These are phyloP conservation scores for Linaria vulgaris DNA, from an alignment of 257 asterid species.

Conservation along the genomic window DNA sequence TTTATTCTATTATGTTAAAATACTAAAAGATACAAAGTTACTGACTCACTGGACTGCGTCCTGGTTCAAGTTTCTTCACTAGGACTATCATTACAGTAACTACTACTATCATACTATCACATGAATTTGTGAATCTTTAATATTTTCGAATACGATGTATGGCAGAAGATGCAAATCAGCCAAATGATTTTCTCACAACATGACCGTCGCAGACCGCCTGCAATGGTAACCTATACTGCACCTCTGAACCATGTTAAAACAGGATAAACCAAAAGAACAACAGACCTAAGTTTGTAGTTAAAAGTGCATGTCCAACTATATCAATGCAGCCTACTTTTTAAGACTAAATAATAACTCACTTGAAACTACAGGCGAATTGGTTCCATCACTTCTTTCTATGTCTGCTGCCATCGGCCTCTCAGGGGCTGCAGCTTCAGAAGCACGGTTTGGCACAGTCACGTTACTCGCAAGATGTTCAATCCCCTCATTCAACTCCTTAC, in stretches of 20 bases:
- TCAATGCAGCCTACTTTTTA: constrained; percentile 14
- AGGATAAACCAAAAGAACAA: constrained; percentile 14
- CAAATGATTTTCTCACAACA: not conserved
- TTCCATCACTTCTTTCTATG: constrained; percentile 22
- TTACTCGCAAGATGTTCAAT: constrained; percentile 31
- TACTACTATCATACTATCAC: constrained; percentile 2
- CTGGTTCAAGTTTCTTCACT: not conserved
- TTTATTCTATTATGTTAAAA: not conserved
- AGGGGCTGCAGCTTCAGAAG: constrained; percentile 36
- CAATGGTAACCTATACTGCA: constrained; percentile 14
- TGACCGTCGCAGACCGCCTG: too few relatives aligned
- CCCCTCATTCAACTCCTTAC: constrained; percentile 26
- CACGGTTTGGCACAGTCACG: constrained; percentile 32
- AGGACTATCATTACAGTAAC: not conserved
- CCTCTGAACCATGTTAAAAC: constrained; percentile 18
- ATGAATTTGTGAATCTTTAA: constrained; percentile 4
- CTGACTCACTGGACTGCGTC: constrained; percentile 4
- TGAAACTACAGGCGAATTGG: constrained; percentile 31
- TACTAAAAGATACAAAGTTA: not conserved
- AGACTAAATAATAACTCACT: constrained; percentile 31
- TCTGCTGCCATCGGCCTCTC: constrained; percentile 37
- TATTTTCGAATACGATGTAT: not conserved
- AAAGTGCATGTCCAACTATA: not conserved
- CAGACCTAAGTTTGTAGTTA: constrained; percentile 11
- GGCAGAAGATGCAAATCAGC: constrained; percentile 3